Conservation (phyloP, 2,329 filamentous ascomycete species). For the Pseudogymnoascus sp. region DNA sequence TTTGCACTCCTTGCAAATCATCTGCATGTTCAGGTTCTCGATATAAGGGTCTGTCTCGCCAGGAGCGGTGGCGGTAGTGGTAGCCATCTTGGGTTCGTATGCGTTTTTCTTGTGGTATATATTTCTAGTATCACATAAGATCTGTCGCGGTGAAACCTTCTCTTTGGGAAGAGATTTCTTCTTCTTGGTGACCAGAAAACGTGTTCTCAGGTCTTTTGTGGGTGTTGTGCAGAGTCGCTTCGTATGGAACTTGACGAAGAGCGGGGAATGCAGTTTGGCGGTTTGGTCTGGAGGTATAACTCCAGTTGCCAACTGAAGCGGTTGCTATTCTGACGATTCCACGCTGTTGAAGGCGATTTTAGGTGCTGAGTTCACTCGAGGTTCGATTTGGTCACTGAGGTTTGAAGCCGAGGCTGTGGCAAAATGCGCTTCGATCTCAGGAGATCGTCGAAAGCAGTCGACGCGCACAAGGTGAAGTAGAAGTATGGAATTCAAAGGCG, state of each 20-base stretch:
- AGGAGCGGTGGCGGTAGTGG: slow-evolving; percentile 24
- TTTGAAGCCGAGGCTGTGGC: slow-evolving; percentile 8
- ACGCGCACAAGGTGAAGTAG: background rate
- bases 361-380: slow-evolving; percentile 8
- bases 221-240: slow-evolving; percentile 32
- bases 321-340: slow-evolving; percentile 8
- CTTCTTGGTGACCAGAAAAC: slow-evolving; percentile 25
- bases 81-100: slow-evolving; percentile 37
- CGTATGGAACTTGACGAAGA: slow-evolving; percentile 52
- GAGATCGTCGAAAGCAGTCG: background rate
- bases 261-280: slow-evolving; percentile 64
- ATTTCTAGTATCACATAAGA: slow-evolving; percentile 30
- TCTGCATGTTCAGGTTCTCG: slow-evolving; percentile 76
- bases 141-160: slow-evolving; percentile 20
- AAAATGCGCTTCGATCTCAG: background rate
- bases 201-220: slow-evolving; percentile 24
- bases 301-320: slow-evolving; percentile 10
- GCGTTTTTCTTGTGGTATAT: slow-evolving; percentile 34
- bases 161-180: slow-evolving; percentile 15
- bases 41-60: slow-evolving; percentile 20
- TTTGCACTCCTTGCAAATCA: slow-evolving; percentile 86
- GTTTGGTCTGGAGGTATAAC: slow-evolving; percentile 22
- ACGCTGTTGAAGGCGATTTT: slow-evolving; percentile 7
- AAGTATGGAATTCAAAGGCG: slow-evolving; percentile 1
- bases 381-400: slow-evolving; percentile 10